Evolutionary conservation across 2,329 filamentous ascomycete genomes (phyloP), one percentile per base, ranked within the genome.

Genomic region (Ophiostoma tasmaniense): DNA sequence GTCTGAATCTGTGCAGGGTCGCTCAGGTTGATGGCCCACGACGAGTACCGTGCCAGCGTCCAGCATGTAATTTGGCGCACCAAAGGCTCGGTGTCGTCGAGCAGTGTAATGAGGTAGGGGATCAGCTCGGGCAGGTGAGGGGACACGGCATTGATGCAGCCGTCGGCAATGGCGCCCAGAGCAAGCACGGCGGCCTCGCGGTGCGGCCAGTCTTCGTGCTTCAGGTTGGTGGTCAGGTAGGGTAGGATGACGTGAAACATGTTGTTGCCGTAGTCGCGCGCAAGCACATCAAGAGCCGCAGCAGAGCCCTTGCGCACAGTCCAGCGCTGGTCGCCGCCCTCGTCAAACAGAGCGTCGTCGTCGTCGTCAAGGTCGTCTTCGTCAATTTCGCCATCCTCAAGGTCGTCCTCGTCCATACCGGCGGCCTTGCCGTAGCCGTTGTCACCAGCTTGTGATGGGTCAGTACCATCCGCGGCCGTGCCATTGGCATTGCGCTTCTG

Each of bases 41-140:
- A 84, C 5, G 95, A 97, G 79, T 97, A 99, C 64, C 95, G 87
- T 22, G 93, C 93, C 28, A 99, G 85, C 6, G 95, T 96, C 95
- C 95, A 99, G 79, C 95, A 99, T 30, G 94, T 98, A 73, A 99
- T 99, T 76, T 97, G 92, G 71, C 95, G 87, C 50, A 99, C 94
- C 17, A 98, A 90, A 17, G 95, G 92, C 78, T 97, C 93, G 1
- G 85, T 76, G 76, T 99, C 95, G 69, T 90, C 87, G 45, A 99
- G 84, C 0, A 97, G 85, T 8, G 90, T 90, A 73, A 98, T 90
- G 65, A 99, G 85, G 77, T 96, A 99, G 1, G 92, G 91, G 2
- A 98, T 88, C 55, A 99, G 84, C 76, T 97, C 90, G 1, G 92
- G 93, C 37, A 99, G 85, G 78, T 98, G 93, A 67, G 93, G 95